phyloP scores from a whole-genome alignment of 2,329 filamentous ascomycete species.

The Tolypocladium inflatum region DNA sequence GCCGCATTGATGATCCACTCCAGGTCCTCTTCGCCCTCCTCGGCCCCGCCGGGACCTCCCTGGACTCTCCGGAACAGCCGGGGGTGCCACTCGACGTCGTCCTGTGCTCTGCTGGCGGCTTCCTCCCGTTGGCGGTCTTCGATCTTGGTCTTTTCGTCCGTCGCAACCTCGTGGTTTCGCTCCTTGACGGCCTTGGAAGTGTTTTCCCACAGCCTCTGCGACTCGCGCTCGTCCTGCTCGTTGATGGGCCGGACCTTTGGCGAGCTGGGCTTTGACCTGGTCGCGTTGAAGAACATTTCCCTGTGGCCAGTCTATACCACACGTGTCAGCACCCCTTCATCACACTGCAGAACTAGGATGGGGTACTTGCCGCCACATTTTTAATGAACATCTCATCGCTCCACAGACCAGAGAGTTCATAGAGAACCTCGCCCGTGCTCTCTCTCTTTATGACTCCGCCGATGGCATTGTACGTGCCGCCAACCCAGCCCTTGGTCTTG shows the following conservation, averaged over 20 bases:
- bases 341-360: too few species aligned
- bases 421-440: constrained; percentile 77
- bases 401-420: constrained; percentile 87
- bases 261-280: constrained; percentile 63
- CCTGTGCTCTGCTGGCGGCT: constrained; percentile 67
- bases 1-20: constrained; percentile 91
- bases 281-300: constrained; percentile 82
- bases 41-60: constrained; percentile 58
- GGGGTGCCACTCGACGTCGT: constrained; percentile 80
- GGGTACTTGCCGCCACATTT: constrained; percentile 55
- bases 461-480: constrained; percentile 93
- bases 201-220: constrained; percentile 75
- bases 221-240: constrained; percentile 86
- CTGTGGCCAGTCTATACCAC: constrained; percentile 73
- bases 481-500: constrained; percentile 97
- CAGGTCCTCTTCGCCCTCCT: constrained; percentile 78
- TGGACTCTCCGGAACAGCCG: constrained; percentile 71
- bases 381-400: constrained; percentile 92
- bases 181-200: constrained; percentile 76
- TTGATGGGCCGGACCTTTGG: constrained; percentile 67
- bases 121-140: constrained; percentile 89
- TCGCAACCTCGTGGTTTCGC: constrained; percentile 79
- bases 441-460: constrained; percentile 85
- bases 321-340: neutral
- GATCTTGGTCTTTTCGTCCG: constrained; percentile 91